These are phyloP conservation scores for Dipteronia dyeriana DNA, from an alignment of 345 rosid genomes.

Conservation along the genomic window DNA sequence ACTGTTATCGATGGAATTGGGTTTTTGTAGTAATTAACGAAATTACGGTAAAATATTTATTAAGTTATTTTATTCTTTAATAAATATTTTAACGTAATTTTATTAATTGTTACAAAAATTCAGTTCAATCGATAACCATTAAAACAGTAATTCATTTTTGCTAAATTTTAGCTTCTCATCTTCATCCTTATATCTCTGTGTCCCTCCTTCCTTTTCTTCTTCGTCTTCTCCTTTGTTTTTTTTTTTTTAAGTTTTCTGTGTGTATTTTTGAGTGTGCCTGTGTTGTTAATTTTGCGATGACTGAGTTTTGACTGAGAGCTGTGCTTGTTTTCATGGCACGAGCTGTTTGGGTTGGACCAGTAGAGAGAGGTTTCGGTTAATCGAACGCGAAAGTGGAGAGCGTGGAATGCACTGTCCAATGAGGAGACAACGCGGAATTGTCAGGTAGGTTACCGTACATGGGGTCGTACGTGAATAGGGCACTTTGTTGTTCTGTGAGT, in stretches of 20 bases:
- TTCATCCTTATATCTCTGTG: conserved; percentile 11
- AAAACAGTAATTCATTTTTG: conserved; percentile 15
- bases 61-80: too few species aligned
- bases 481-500: conserved; percentile 11
- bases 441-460: conserved; percentile 34
- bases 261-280: neutral
- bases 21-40: too few species aligned
- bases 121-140: conserved; percentile 8
- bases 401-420: conserved; percentile 27
- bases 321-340: neutral
- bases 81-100: too few species aligned
- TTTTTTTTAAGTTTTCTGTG: neutral
- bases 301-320: conserved; percentile 18
- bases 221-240: too few species aligned
- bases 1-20: conserved; percentile 6
- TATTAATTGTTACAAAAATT: too few species aligned
- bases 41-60: too few species aligned
- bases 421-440: conserved; percentile 1
- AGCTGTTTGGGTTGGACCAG: conserved; percentile 15
- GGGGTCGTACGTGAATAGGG: conserved; percentile 30
- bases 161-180: conserved; percentile 8
- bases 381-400: neutral
- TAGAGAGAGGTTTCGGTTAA: neutral
- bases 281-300: neutral
- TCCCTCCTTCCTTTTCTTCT: too few species aligned